phyloP scores from a whole-genome alignment of 2,329 filamentous ascomycete genomes.

The Cladosporium sp. region DNA sequence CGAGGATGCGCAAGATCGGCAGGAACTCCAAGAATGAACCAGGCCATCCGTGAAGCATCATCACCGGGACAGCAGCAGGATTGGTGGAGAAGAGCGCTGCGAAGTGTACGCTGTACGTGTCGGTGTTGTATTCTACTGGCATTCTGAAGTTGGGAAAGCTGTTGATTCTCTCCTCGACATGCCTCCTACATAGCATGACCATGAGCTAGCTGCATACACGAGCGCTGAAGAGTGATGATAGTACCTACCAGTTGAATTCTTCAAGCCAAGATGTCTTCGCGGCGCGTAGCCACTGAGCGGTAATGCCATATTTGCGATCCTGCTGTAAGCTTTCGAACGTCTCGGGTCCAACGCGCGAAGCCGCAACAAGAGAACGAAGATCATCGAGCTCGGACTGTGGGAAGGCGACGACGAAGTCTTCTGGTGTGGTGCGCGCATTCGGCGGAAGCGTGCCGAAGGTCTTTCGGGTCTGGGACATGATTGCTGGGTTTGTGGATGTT shows the following conservation, averaged over 20 bases:
- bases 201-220: background rate
- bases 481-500: too few relatives aligned
- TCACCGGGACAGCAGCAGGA: constrained; percentile 39
- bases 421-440: background rate
- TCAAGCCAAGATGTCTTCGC: constrained; percentile 41
- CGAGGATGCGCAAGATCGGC: constrained; percentile 37
- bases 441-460: background rate
- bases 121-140: constrained; percentile 43
- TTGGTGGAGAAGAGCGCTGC: constrained; percentile 56
- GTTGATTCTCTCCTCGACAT: constrained; percentile 48
- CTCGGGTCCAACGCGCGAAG: constrained; percentile 46
- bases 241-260: constrained; percentile 37
- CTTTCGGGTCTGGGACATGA: background rate
- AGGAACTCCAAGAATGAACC: constrained; percentile 41
- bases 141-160: constrained; percentile 54
- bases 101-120: constrained; percentile 52
- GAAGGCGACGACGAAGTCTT: background rate
- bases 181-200: constrained; percentile 33
- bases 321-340: constrained; percentile 49
- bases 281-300: constrained; percentile 49
- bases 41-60: constrained; percentile 43
- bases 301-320: constrained; percentile 49
- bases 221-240: background rate
- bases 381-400: constrained; percentile 5
- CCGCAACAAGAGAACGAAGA: background rate